Evolutionary conservation across 2,329 filamentous ascomycete species (phyloP), one percentile per base, ranked within the genome.

Genomic region (Botryosphaeria dothidea): DNA sequence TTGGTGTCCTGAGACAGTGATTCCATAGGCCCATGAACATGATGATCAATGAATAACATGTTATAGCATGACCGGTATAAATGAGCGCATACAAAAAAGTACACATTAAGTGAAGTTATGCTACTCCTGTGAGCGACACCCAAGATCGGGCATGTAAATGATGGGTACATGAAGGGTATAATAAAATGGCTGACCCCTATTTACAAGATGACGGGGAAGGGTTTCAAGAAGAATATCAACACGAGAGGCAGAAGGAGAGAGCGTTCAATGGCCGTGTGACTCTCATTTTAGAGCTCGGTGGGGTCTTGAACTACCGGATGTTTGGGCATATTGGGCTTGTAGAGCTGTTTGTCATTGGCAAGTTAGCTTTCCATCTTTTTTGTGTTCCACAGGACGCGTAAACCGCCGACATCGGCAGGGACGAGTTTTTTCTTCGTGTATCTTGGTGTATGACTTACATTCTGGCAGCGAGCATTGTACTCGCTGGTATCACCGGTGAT

Each of bases 401-500:
- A 15, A 2, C 19, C 41, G 38, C 49, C 49, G 36, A 48, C 29
- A 19, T 64, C 61, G 61, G 61, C 23, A 27, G 31, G 17, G 9
- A 25, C n/a, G n/a, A n/a, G n/a, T n/a, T n/a, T n/a, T n/a, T n/a
- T n/a, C n/a, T n/a, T n/a, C n/a, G n/a, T n/a, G n/a, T 38, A 21
- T 4, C 2, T 36, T 25, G 21, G n/a, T 15, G 5, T 15, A 9
- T 38, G 36, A 70, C 56, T 71, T 74, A 66, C 75, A 69, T 67
- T 63, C 65, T 78, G 73, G 65, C 77, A 79, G 15, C 69, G 71
- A 21, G 54, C 67, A 56, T 79, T 78, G 62, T 71, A 77, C 25
- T 78, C 77, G 4, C 66, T 69, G 1, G 74, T 76, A 1, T 67
- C 67, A 1, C 69, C 73, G 48, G 69, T 41, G 64, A 77, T 69